Percentiles rank a stretch among this genome's conserved stretches.
These are phyloP conservation scores for Talaromyces sp. DNA, from an alignment of 2,329 filamentous ascomycete genomes.

Conservation along the genomic window DNA sequence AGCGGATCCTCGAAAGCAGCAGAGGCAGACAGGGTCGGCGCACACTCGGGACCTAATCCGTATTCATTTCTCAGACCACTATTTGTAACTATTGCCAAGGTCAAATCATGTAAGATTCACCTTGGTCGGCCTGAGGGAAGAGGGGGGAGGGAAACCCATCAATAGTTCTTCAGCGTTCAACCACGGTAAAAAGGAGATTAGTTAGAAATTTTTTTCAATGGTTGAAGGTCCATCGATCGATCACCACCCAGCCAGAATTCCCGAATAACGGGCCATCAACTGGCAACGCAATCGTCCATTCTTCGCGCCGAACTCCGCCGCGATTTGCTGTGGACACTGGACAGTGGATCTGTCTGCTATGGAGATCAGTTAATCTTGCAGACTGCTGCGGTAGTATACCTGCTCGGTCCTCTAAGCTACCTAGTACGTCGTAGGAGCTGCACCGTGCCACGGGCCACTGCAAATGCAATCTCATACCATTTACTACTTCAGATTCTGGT, in stretches of 20 bases:
- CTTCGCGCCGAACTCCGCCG: conserved; percentile 2
- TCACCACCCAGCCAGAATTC: background rate
- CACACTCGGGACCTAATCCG: conserved; percentile 6
- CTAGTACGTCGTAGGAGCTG: background rate
- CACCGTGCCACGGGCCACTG: conserved; percentile 1
- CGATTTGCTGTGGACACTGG: conserved; percentile 1
- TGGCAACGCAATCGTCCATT: conserved; percentile 2
- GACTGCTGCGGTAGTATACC: background rate
- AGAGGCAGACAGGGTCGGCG: conserved; percentile 2
- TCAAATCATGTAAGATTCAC: background rate
- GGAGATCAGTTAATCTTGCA: conserved; percentile 9
- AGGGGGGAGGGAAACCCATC: background rate
- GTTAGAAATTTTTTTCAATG: background rate
- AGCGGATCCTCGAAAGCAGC: conserved; percentile 11
- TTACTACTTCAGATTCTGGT: conserved; percentile 4
- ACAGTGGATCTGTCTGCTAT: conserved; percentile 12
- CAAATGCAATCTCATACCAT: conserved; percentile 1
- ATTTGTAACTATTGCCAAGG: background rate
- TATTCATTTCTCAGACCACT: background rate
- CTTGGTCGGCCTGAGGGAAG: background rate
- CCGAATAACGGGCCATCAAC: background rate
- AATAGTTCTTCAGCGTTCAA: background rate
- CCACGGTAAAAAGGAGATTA: background rate
- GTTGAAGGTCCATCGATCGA: background rate
- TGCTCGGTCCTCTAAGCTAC: background rate